phyloP scores from a whole-genome alignment of 1,284 basidiomycete species.

The Xanthoconium separans region DNA sequence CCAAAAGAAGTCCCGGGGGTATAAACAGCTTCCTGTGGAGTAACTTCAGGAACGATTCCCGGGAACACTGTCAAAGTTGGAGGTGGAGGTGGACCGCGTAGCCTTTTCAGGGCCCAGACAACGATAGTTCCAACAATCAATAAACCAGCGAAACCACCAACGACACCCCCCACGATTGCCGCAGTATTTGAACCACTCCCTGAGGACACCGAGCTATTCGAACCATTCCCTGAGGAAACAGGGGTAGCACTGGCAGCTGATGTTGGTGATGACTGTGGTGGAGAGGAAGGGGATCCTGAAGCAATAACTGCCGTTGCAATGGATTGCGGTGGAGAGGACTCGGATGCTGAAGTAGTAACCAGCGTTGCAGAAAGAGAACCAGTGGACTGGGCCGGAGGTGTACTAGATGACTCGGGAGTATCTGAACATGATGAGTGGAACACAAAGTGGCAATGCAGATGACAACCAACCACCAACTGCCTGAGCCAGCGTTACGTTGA shows the following conservation, averaged over 20 bases:
- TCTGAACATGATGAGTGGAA: conserved; percentile 18
- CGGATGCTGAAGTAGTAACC: background rate
- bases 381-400: conserved; percentile 20
- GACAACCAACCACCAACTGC: conserved; percentile 23
- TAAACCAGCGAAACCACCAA: conserved; percentile 37
- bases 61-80: too few relatives aligned
- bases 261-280: conserved; percentile 4
- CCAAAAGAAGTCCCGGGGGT: too few relatives aligned
- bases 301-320: conserved; percentile 16
- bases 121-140: too few relatives aligned
- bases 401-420: conserved; percentile 29
- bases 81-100: too few relatives aligned
- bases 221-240: too few relatives aligned
- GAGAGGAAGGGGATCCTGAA: background rate
- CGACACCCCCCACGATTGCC: conserved; percentile 36
- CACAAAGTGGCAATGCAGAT: background rate
- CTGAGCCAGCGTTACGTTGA: conserved; percentile 25
- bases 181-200: conserved; percentile 10
- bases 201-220: background rate
- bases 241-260: background rate
- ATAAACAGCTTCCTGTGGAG: too few relatives aligned
- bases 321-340: background rate
- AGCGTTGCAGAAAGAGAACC: conserved; percentile 1
- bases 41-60: too few relatives aligned
- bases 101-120: too few relatives aligned